These are phyloP conservation scores for Tephrocybe sp. DNA, from an alignment of 768 basidiomycete species.

Conservation along the genomic window DNA sequence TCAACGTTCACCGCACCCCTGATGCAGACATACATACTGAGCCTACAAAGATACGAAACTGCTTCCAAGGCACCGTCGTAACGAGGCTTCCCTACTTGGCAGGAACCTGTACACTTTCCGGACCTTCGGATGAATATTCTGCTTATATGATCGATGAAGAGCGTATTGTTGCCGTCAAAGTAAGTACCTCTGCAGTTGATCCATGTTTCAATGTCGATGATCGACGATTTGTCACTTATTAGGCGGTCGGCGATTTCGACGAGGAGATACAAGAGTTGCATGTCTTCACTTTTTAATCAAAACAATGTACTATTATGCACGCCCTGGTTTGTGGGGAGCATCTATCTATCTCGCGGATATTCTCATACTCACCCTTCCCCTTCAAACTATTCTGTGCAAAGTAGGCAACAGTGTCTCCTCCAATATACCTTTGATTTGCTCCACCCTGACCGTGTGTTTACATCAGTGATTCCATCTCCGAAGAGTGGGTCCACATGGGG, in stretches of 20 bases:
- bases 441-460: too few relatives aligned
- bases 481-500: too few relatives aligned
- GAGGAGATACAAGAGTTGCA: slow-evolving; percentile 17
- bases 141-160: slow-evolving; percentile 24
- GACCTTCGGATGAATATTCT: slow-evolving; percentile 11
- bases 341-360: too few relatives aligned
- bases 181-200: slow-evolving; percentile 2
- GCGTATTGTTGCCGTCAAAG: slow-evolving; percentile 20
- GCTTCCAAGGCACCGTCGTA: slow-evolving; percentile 13
- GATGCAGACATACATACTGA: background rate
- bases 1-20: slow-evolving; percentile 9
- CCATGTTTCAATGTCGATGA: background rate
- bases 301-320: too few relatives aligned
- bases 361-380: too few relatives aligned
- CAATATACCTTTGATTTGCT: too few relatives aligned
- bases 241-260: slow-evolving; percentile 12
- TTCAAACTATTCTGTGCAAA: too few relatives aligned
- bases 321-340: too few relatives aligned
- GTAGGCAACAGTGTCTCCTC: too few relatives aligned
- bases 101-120: background rate
- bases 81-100: slow-evolving; percentile 16
- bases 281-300: slow-evolving; percentile 16
- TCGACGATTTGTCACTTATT: background rate
- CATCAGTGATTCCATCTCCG: too few relatives aligned
- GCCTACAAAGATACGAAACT: slow-evolving; percentile 7